phyloP scores from a whole-genome alignment of 1,139 yeast genomes.

The Blastobotrys persicus region DNA sequence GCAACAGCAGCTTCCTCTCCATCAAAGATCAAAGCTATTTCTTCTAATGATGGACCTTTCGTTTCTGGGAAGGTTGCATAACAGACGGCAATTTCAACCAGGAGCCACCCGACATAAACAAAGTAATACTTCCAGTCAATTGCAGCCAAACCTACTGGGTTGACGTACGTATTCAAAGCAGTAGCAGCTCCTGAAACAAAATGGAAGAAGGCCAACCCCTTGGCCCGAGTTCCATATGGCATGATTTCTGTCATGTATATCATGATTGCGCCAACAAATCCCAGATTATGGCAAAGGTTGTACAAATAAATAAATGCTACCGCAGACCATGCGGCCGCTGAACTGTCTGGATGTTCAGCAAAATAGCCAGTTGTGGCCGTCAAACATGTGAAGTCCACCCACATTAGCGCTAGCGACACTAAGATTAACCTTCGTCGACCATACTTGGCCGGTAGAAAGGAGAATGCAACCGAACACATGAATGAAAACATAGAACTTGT shows the following conservation, averaged over 20 bases:
- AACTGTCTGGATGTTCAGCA: not conserved
- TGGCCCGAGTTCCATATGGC: constrained; percentile 8
- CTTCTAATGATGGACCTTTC: constrained; percentile 61
- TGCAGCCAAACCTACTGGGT: constrained; percentile 40
- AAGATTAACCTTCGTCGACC: constrained; percentile 11
- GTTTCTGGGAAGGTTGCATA: constrained; percentile 52
- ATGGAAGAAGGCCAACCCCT: constrained; percentile 5
- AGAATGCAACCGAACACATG: constrained; percentile 8
- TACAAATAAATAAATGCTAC: constrained; percentile 11
- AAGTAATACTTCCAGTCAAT: constrained; percentile 38
- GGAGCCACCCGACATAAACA: constrained; percentile 65
- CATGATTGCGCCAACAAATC: constrained; percentile 13
- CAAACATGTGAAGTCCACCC: constrained; percentile 8
- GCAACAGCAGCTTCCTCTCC: constrained; percentile 32
- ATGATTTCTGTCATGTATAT: constrained; percentile 10
- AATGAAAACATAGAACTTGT: constrained; percentile 10
- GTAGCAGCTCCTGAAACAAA: constrained; percentile 6
- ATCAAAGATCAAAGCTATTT: constrained; percentile 48
- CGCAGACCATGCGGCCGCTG: constrained; percentile 3
- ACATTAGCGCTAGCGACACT: constrained; percentile 8
- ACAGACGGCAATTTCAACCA: constrained; percentile 40
- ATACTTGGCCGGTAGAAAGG: constrained; percentile 7
- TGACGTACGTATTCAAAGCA: constrained; percentile 24
- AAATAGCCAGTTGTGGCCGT: constrained; percentile 8
- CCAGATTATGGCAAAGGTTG: constrained; percentile 9